Base-by-base conservation (phyloP, 306 rosid genomes). In the Prunus fruticosa region DNA sequence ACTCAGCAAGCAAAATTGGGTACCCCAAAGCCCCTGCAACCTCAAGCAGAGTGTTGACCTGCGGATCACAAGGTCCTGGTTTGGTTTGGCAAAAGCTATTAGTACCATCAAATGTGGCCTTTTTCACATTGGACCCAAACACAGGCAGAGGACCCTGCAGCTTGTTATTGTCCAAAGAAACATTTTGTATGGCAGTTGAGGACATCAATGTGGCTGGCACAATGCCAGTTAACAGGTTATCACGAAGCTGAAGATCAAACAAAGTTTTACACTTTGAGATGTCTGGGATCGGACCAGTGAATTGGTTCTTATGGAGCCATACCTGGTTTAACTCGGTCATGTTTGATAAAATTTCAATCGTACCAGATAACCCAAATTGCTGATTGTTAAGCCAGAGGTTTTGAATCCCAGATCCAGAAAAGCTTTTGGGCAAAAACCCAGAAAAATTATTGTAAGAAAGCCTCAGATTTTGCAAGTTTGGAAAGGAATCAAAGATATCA, bases 361-460 rank as follows among this genome's bases (percentile, higher is more conserved):
- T 64, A 50, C 96, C 97, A 0, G 96, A 86, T 0, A 94, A 72
- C 5, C 97, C 97, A 28, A 18, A 46, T 0, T 19, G 20, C 86
- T 94, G 97, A 56, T 94, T 94, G 80, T 94, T 94, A 67, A 94
- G 82, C 98, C 98, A 94, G 2, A 94, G 62, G 13, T 50, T 72
- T 46, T 4, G 65, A 58, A 94, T 86, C 41, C 61, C 77, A 15
- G 98, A 89, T 64, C 82, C 80, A 0, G 80, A 82, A 3, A 94
- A 75, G 4, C 92, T 78, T 20, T 22, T 62, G 2, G 98, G 97
- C 28, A 94, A 78, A 2, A 32, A 8, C 5, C 98, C 98, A 32
- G 89, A 84, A 72, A 94, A 84, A 60, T 90, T 88, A 72, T 94
- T 94, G 85, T 90, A 94, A 18, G 97, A 87, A 66, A 94, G 93